Conservation (phyloP, 345 rosid species). For the Cardiospermum halicacabum region DNA sequence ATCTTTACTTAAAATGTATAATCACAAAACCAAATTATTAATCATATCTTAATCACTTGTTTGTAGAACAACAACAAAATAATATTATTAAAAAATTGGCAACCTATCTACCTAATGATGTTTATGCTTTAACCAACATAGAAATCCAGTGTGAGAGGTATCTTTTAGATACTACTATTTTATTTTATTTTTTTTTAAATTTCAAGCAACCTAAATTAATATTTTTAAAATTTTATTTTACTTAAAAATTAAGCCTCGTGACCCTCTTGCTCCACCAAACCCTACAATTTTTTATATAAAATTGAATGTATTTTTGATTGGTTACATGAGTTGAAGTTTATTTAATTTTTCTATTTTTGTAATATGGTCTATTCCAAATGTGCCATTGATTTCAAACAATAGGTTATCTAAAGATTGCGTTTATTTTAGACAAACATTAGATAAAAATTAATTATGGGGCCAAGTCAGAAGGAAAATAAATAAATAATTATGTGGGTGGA, state of each 20-base stretch:
- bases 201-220: constrained; percentile 14
- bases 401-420: not conserved
- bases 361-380: constrained; percentile 15
- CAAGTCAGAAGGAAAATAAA: not conserved
- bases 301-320: constrained; percentile 19
- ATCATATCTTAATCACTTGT: constrained; percentile 25
- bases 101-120: constrained; percentile 41
- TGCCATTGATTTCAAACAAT: constrained; percentile 9
- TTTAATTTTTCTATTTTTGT: no score
- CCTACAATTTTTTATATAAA: constrained; percentile 12
- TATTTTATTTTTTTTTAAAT: no score
- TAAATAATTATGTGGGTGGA: not conserved
- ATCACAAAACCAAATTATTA: constrained; percentile 19
- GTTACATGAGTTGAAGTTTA: constrained; percentile 28
- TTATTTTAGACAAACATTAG: constrained; percentile 6
- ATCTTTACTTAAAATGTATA: constrained; percentile 13
- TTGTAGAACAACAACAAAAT: constrained; percentile 17
- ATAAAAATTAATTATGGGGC: constrained; percentile 5
- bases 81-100: constrained; percentile 9
- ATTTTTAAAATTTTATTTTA: not conserved
- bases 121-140: constrained; percentile 30
- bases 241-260: constrained; percentile 23
- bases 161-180: constrained; percentile 3
- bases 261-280: constrained; percentile 27
- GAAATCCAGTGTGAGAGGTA: constrained; percentile 3